Conservation (phyloP, 176 grass and related monocot genomes). For the Zoysia pacifica region DNA sequence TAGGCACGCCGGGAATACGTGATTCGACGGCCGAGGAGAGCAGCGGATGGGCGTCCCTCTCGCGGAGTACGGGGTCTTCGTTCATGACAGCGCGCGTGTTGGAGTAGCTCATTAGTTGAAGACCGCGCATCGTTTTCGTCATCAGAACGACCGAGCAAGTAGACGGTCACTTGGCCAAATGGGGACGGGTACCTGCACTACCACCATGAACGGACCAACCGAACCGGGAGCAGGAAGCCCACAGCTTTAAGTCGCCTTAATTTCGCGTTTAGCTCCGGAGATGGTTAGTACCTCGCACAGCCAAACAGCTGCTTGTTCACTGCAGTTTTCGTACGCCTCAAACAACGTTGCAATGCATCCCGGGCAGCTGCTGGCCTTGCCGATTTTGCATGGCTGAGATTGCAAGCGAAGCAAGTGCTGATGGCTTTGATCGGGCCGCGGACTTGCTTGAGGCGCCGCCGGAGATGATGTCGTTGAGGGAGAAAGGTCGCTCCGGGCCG, state of each 20-base stretch:
- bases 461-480: too few species aligned
- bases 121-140: background rate
- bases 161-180: slow-evolving; percentile 14
- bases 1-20: background rate
- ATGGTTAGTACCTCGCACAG: background rate
- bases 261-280: too few species aligned
- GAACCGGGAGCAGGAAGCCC: background rate
- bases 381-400: background rate
- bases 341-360: background rate
- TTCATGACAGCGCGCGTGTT: background rate
- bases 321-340: background rate
- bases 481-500: too few species aligned
- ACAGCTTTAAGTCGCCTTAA: slow-evolving; percentile 1
- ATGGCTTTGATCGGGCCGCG: too few species aligned
- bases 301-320: background rate
- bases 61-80: background rate
- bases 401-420: too few species aligned
- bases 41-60: slow-evolving; percentile 21
- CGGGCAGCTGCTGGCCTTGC: background rate
- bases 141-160: background rate
- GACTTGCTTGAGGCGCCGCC: too few species aligned
- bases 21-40: background rate
- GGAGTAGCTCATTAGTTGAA: background rate
- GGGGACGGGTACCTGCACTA: background rate
- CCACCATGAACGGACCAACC: background rate